Evolutionary conservation across 176 grass and related monocot species (phyloP).

Genomic region (Tuctoria greenei): DNA sequence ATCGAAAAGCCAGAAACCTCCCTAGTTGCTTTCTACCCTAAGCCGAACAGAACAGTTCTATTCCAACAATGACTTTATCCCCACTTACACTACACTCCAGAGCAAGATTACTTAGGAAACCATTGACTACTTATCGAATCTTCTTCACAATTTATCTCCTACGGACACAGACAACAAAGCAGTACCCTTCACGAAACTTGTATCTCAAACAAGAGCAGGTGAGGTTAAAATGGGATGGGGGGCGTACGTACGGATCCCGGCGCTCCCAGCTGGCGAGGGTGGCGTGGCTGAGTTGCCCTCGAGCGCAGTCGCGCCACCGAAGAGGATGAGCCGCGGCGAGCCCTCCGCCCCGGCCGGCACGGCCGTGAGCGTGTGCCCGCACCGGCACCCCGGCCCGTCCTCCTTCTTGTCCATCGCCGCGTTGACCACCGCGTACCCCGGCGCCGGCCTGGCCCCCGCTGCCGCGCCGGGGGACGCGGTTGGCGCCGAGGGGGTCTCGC

Average conservation of each 20-base stretch:
- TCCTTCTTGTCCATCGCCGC: slow-evolving; percentile 76
- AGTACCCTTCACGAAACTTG: neutral
- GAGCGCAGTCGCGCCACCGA: slow-evolving; percentile 86
- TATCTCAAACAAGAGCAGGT: slow-evolving; percentile 18
- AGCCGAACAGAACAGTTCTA: neutral
- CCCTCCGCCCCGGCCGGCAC: slow-evolving; percentile 80
- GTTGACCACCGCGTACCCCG: slow-evolving; percentile 66
- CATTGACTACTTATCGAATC: neutral
- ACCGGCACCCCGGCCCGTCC: slow-evolving; percentile 89
- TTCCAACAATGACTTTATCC: neutral
- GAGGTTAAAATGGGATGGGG: neutral
- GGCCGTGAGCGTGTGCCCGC: slow-evolving; percentile 88
- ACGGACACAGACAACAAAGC: neutral
- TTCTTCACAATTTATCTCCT: neutral
- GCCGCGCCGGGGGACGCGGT: slow-evolving; percentile 25
- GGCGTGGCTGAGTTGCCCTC: slow-evolving; percentile 68
- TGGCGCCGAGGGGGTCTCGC: slow-evolving; percentile 46
- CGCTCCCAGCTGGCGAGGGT: slow-evolving; percentile 62
- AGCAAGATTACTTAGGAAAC: slow-evolving; percentile 11
- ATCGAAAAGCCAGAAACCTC: neutral
- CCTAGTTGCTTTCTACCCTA: neutral
- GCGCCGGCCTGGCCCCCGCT: slow-evolving; percentile 70
- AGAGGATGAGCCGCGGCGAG: slow-evolving; percentile 65
- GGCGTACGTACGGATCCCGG: slow-evolving; percentile 85
- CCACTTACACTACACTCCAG: neutral